A percentile compares a stretch with the other conserved stretches of the same genome.
Conservation (phyloP, 108 stramenopile genomes). For the Craspedostauros australis region DNA sequence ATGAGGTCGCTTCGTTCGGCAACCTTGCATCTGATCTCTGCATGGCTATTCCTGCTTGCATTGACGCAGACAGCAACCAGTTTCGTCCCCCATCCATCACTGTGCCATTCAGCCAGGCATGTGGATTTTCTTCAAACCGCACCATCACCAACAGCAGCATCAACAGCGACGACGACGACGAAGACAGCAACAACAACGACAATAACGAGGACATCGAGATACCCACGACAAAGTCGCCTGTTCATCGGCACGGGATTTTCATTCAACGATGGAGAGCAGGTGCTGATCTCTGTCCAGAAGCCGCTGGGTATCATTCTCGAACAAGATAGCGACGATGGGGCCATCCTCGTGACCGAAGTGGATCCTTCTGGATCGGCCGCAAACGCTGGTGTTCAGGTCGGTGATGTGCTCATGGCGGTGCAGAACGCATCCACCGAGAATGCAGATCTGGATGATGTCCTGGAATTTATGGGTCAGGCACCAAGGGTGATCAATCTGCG, state of each 20-base stretch:
- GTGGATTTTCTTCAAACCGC: too few relatives aligned
- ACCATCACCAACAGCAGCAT: too few relatives aligned
- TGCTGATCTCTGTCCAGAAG: constrained; percentile 51
- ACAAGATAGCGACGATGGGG: constrained; percentile 25
- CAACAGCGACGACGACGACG: too few relatives aligned
- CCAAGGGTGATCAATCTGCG: constrained; percentile 49
- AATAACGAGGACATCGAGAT: too few relatives aligned
- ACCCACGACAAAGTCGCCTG: too few relatives aligned
- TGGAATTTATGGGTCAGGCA: constrained; percentile 35
- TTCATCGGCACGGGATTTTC: constrained; percentile 40
- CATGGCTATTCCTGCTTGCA: too few relatives aligned
- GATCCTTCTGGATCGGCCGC: constrained; percentile 30
- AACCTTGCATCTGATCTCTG: too few relatives aligned
- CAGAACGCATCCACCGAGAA: constrained; percentile 43
- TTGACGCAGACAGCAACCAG: too few relatives aligned
- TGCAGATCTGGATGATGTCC: constrained; percentile 34
- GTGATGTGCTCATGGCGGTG: constrained; percentile 42
- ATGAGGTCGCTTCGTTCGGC: too few relatives aligned
- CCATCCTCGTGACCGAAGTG: constrained; percentile 27
- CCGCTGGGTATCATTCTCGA: constrained; percentile 52
- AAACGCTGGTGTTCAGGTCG: constrained; percentile 35
- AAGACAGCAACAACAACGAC: too few relatives aligned
- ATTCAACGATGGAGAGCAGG: constrained; percentile 50
- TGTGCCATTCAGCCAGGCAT: too few relatives aligned
- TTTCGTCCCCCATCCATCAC: too few relatives aligned